Percentiles rank a stretch among this genome's conserved stretches.
phyloP scores from a whole-genome alignment of 345 rosid genomes.

The Dimocarpus longan region DNA sequence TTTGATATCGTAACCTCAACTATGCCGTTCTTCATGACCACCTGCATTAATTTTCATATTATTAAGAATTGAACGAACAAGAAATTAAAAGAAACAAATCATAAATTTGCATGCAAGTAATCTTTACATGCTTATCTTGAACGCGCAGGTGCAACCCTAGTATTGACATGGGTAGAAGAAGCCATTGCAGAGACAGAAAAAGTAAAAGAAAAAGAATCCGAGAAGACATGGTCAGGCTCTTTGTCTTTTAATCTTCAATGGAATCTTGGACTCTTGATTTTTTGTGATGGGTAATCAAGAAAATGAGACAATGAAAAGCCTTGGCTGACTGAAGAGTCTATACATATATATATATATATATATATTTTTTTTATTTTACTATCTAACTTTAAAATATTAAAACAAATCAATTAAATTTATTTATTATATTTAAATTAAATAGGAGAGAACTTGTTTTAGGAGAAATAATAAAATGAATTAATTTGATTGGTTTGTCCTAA shows the following conservation, averaged over 20 bases:
- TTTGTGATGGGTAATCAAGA: too few species aligned
- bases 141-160: constrained; percentile 13
- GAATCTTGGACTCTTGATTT: not conserved
- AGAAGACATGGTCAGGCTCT: not conserved
- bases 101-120: not conserved
- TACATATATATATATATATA: too few species aligned
- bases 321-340: too few species aligned
- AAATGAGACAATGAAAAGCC: too few species aligned
- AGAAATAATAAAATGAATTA: too few species aligned
- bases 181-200: not conserved
- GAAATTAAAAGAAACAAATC: not conserved
- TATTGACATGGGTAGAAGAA: constrained; percentile 1
- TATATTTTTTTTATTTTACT: too few species aligned
- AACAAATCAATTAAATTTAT: too few species aligned
- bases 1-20: constrained; percentile 67
- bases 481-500: too few species aligned
- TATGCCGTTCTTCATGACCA: constrained; percentile 75
- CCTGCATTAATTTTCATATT: constrained; percentile 43
- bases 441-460: too few species aligned
- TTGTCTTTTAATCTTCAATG: not conserved
- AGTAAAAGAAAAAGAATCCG: not conserved
- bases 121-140: constrained; percentile 18
- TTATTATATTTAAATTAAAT: too few species aligned
- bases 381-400: too few species aligned
- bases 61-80: too few species aligned